These are phyloP conservation scores for Penicillium egyptiacum DNA, from an alignment of 495 filamentous ascomycete species.

Conservation along the genomic window DNA sequence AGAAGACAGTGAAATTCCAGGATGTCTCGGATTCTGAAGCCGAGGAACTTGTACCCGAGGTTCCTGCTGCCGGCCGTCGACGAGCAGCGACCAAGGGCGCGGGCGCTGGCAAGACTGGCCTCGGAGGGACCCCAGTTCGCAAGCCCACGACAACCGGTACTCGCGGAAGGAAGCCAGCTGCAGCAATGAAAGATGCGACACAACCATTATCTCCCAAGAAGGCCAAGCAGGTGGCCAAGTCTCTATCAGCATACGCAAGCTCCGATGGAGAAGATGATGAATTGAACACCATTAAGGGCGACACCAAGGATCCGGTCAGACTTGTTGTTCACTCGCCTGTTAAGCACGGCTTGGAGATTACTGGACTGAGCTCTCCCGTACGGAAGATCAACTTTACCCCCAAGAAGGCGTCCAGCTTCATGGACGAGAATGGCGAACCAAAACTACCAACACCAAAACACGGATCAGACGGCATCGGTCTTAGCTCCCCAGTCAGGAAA, in stretches of 20 bases:
- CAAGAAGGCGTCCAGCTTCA: slow-evolving; percentile 23
- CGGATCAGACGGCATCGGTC: slow-evolving; percentile 25
- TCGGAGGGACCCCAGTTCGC: slow-evolving; percentile 51
- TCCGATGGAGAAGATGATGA: slow-evolving; percentile 55
- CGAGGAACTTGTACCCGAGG: slow-evolving; percentile 29
- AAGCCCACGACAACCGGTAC: slow-evolving; percentile 34
- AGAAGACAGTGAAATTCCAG: slow-evolving; percentile 57
- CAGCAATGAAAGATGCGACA: slow-evolving; percentile 30
- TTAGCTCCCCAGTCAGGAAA: slow-evolving; percentile 33
- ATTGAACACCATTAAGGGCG: slow-evolving; percentile 43
- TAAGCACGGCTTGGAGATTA: slow-evolving; percentile 31
- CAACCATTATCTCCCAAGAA: slow-evolving; percentile 59
- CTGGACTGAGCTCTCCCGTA: slow-evolving; percentile 41
- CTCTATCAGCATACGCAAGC: slow-evolving; percentile 40
- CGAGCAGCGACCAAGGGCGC: slow-evolving; percentile 14
- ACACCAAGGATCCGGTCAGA: slow-evolving; percentile 30
- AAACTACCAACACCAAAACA: slow-evolving; percentile 27
- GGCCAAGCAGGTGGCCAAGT: slow-evolving; percentile 52
- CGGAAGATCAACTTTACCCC: slow-evolving; percentile 44
- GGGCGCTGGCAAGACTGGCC: slow-evolving; percentile 29
- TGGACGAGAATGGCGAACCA: slow-evolving; percentile 43
- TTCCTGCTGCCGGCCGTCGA: slow-evolving; percentile 27
- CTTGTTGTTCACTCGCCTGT: slow-evolving; percentile 42
- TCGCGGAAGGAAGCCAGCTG: slow-evolving; percentile 42
- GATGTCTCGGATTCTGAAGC: slow-evolving; percentile 44